Evolutionary conservation across 495 filamentous ascomycete genomes (phyloP).

Genomic region (Aspergillus taichungensis): DNA sequence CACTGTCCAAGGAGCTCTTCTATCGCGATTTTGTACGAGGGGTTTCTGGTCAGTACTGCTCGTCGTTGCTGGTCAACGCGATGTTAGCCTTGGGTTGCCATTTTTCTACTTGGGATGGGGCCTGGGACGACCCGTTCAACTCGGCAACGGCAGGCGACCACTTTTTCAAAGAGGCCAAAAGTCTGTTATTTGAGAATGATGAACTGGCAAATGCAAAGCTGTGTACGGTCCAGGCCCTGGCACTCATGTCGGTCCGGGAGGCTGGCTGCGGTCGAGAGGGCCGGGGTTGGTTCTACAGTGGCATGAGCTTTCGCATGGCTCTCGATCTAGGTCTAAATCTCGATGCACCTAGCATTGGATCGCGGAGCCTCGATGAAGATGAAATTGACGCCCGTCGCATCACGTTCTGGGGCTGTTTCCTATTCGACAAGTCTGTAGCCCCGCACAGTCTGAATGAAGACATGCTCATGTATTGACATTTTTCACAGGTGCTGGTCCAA

Average conservation of each 20-base stretch:
- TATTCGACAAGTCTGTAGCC: slow-evolving; percentile 75
- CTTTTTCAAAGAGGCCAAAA: slow-evolving; percentile 93
- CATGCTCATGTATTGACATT: slow-evolving; percentile 11
- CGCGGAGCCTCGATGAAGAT: slow-evolving; percentile 60
- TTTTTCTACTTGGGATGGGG: slow-evolving; percentile 70
- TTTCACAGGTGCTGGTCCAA: slow-evolving; percentile 80
- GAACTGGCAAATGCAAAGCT: slow-evolving; percentile 85
- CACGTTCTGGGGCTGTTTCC: slow-evolving; percentile 97
- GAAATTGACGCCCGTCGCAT: slow-evolving; percentile 84
- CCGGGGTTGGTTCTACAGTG: slow-evolving; percentile 96
- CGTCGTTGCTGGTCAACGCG: slow-evolving; percentile 82
- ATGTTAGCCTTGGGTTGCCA: slow-evolving; percentile 96
- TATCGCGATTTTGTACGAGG: slow-evolving; percentile 76
- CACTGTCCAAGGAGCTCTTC: slow-evolving; percentile 82
- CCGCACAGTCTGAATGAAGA: background rate
- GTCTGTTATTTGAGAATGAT: slow-evolving; percentile 80
- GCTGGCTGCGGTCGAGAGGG: slow-evolving; percentile 92
- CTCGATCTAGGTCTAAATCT: slow-evolving; percentile 88
- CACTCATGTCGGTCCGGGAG: slow-evolving; percentile 93
- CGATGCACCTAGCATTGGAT: slow-evolving; percentile 56
- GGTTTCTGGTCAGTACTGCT: slow-evolving; percentile 62
- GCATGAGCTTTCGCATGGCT: slow-evolving; percentile 98
- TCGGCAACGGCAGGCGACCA: slow-evolving; percentile 88
- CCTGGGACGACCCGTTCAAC: slow-evolving; percentile 59
- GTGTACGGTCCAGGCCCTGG: slow-evolving; percentile 90